Evolutionary conservation across 2,329 filamentous ascomycete species (phyloP).

Genomic region (Plectosphaerella cucumerina): DNA sequence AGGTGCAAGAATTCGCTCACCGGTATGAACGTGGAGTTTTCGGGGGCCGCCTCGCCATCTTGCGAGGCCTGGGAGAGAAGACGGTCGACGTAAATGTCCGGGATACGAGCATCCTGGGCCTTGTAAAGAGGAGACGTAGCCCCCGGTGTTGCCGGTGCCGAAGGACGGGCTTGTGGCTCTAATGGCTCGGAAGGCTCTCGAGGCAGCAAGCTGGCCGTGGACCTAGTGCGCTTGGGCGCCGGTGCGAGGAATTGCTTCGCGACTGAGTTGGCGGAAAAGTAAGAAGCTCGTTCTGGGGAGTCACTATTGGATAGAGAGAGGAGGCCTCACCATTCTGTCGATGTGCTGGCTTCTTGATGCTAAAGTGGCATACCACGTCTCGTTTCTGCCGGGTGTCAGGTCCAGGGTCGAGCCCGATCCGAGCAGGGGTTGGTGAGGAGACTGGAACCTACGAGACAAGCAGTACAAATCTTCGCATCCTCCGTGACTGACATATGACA

Average conservation of each 20-base stretch:
- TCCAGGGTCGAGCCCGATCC: neutral
- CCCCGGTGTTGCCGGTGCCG: no score
- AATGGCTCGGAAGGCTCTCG: neutral
- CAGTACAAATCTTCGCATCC: neutral
- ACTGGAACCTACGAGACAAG: neutral
- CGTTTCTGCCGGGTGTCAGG: neutral
- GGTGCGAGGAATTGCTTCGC: conserved; percentile 9
- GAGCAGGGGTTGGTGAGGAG: neutral
- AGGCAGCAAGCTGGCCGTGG: neutral
- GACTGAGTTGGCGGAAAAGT: conserved; percentile 4
- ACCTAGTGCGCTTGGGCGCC: neutral
- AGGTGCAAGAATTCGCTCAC: conserved; percentile 11
- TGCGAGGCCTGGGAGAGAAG: conserved; percentile 15
- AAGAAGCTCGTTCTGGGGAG: neutral
- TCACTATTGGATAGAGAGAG: neutral
- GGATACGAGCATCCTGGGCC: conserved; percentile 7
- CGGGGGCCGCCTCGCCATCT: conserved; percentile 3
- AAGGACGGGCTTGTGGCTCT: neutral
- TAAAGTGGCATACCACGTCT: conserved; percentile 18
- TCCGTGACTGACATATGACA: neutral
- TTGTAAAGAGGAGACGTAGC: neutral
- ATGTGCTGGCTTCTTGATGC: conserved; percentile 16
- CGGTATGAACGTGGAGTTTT: conserved; percentile 17
- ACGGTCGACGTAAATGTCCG: conserved; percentile 21
- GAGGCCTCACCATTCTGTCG: conserved; percentile 16